phyloP scores from a whole-genome alignment of 2,329 filamentous ascomycete species.

The Gremmenia infestans region DNA sequence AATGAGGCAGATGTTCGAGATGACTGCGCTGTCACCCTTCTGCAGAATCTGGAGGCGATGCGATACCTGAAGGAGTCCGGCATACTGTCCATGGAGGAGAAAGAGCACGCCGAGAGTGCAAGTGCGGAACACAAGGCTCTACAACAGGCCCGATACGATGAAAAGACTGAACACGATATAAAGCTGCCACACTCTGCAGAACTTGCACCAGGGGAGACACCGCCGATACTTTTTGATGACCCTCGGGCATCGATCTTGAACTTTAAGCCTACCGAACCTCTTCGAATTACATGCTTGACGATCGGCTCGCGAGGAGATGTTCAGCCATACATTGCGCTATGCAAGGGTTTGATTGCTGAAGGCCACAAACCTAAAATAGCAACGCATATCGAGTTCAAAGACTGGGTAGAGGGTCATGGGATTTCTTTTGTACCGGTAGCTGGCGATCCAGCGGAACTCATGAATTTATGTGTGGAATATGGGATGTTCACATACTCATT shows the following conservation, averaged over 20 bases:
- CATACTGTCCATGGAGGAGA: conserved; percentile 61
- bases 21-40: conserved; percentile 78
- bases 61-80: conserved; percentile 67
- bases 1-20: conserved; percentile 71
- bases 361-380: conserved; percentile 85
- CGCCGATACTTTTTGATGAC: conserved; percentile 85
- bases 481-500: conserved; percentile 96
- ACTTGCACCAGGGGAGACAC: conserved; percentile 47
- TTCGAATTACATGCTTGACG: conserved; percentile 87
- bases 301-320: conserved; percentile 96
- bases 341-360: conserved; percentile 82
- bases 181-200: conserved; percentile 44
- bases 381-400: conserved; percentile 84
- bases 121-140: conserved; percentile 77
- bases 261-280: conserved; percentile 76
- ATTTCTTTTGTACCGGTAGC: conserved; percentile 88
- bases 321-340: conserved; percentile 94
- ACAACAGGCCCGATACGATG: conserved; percentile 62
- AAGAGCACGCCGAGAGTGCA: conserved; percentile 66
- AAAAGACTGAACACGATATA: conserved; percentile 47
- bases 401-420: conserved; percentile 86
- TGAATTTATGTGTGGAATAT: conserved; percentile 93
- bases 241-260: conserved; percentile 81
- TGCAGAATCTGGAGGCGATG: conserved; percentile 69
- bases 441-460: conserved; percentile 88